Evolutionary conservation across 148 eudicot genomes (phyloP).

Genomic region (Heliosperma pusillum): DNA sequence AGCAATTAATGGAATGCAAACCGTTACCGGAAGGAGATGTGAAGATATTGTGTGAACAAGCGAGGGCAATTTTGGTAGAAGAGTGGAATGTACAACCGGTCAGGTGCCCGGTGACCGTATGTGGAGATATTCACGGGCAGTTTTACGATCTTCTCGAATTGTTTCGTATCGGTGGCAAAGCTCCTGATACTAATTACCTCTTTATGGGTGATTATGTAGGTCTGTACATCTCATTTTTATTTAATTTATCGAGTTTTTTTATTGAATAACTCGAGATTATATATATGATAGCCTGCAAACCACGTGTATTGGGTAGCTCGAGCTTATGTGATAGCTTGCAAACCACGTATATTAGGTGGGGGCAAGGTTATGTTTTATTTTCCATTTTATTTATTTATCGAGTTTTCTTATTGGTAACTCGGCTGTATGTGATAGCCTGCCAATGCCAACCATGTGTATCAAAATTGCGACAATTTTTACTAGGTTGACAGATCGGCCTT

Average conservation of each 20-base stretch:
- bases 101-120: conserved; percentile 90
- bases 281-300: background rate
- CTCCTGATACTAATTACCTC: conserved; percentile 92
- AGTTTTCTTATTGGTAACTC: too few relatives aligned
- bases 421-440: too few relatives aligned
- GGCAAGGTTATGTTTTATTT: too few relatives aligned
- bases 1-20: conserved; percentile 91
- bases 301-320: too few relatives aligned
- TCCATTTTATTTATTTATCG: too few relatives aligned
- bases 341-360: too few relatives aligned
- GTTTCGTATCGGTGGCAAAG: conserved; percentile 79
- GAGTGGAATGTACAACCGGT: conserved; percentile 97
- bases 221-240: conserved; percentile 30
- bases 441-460: too few relatives aligned
- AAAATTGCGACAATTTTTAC: too few relatives aligned
- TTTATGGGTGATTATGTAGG: conserved; percentile 97
- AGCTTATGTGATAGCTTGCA: too few relatives aligned
- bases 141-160: conserved; percentile 90
- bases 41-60: conserved; percentile 78
- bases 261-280: background rate
- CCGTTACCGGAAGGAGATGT: conserved; percentile 74
- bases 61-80: conserved; percentile 82
- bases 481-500: too few relatives aligned
- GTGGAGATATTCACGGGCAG: conserved; percentile 95
- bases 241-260: background rate